Evolutionary conservation across 2,329 filamentous ascomycete species (phyloP).

Genomic region (Fusarium multiceps): DNA sequence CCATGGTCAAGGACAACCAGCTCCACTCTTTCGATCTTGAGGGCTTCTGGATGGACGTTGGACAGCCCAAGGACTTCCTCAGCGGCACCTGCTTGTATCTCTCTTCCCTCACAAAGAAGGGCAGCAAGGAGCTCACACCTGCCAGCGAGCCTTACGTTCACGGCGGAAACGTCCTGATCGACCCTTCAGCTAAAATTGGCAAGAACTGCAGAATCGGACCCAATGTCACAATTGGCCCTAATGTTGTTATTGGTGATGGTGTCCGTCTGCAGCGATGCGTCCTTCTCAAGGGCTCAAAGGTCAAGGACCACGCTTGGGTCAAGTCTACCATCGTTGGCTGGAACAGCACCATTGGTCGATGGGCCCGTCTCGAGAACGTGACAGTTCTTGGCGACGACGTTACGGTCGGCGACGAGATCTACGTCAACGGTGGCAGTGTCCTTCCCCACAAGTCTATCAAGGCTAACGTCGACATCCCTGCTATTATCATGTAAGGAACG

Average conservation of each 20-base stretch:
- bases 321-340: conserved; percentile 99
- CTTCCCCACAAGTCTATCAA: conserved; percentile 99
- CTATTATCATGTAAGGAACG: conserved; percentile 73
- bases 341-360: conserved; percentile 96
- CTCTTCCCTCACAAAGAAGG: conserved; percentile 89
- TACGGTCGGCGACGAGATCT: conserved; percentile 96
- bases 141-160: conserved; percentile 82
- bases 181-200: conserved; percentile 93
- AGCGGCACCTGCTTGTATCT: conserved; percentile 97
- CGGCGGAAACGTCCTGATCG: conserved; percentile 94
- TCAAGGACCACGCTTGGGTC: conserved; percentile 99
- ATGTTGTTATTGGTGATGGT: conserved; percentile 92
- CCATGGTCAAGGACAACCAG: conserved; percentile 88
- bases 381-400: conserved; percentile 98
- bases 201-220: conserved; percentile 98
- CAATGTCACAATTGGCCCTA: conserved; percentile 94
- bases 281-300: conserved; percentile 86
- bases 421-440: conserved; percentile 96
- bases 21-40: conserved; percentile 97
- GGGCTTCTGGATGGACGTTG: conserved; percentile 99
- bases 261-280: conserved; percentile 95
- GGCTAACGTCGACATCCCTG: conserved; percentile 87
- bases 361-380: conserved; percentile 97
- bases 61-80: conserved; percentile 98
- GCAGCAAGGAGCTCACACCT: conserved; percentile 83